Evolutionary conservation across 2,329 filamentous ascomycete species (phyloP), one percentile per base, ranked within the genome.

Genomic region (Claviceps sp.): DNA sequence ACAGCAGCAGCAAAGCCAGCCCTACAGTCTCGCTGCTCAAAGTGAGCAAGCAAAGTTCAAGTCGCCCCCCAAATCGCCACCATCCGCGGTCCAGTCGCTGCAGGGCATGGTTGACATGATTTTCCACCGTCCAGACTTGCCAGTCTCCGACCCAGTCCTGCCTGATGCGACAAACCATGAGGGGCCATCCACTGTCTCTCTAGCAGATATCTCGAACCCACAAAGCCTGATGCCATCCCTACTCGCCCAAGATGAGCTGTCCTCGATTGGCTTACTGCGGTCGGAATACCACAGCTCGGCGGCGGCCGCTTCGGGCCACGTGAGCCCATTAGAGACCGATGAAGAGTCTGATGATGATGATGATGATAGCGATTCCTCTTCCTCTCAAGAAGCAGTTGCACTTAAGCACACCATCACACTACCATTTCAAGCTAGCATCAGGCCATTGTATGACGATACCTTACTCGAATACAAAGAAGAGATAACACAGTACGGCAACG

Each of bases 361-460:
- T 11, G 30, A 52, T 50, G 54, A 34, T 50, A 52, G 56, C 50
- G 45, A 59, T 52, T 38, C 46, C 50, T 50, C 50, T 52, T 38
- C 46, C 51, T 50, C 50, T 49, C 46, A 52, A 52, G 46, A 52
- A 37, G 34, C 38, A 13, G 46, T 50, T 46, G 43, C 34, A 4
- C 50, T 51, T 51, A 74, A 79, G 46, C 75, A 75, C 55, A 57
- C 75, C 4, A 65, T 84, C 37, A 81, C 80, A 1, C 65, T 84
- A 0, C 77, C 79, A 0, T 74, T 83, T 55, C 72, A 76, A 16
- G 68, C 76, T 14, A 76, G 71, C 50, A 67, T 71, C 8, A 72
- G 79, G 16, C 70, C 72, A 2, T 66, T 72, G 16, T 83, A 83
- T 55, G 66, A 75, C 40, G 70, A 74, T 34, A 69, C 71, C 1